Evolutionary conservation across 1,284 basidiomycete species (phyloP).

Genomic region (Rhodotorula sp.): DNA sequence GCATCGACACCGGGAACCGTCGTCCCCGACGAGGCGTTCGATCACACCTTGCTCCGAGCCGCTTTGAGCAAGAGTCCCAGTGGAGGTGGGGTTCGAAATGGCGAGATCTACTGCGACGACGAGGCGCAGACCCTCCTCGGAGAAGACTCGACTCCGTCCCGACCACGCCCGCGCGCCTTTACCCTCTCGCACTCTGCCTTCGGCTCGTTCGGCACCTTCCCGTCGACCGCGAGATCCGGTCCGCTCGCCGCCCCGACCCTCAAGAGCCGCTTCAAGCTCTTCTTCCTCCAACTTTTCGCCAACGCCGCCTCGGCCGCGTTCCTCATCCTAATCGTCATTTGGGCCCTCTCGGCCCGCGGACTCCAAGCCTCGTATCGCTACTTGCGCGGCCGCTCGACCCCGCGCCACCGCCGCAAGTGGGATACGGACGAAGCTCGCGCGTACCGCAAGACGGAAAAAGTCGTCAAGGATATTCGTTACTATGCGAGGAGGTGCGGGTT

Average conservation of each 20-base stretch:
- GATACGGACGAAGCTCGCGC: conserved; percentile 52
- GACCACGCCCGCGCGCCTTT: conserved; percentile 39
- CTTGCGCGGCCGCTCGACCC: conserved; percentile 27
- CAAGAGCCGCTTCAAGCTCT: conserved; percentile 49
- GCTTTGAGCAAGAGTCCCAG: too few relatives aligned
- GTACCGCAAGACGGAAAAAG: conserved; percentile 55
- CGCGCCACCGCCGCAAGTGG: conserved; percentile 52
- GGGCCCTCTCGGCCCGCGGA: conserved; percentile 46
- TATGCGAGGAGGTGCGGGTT: conserved; percentile 59
- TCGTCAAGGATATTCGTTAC: conserved; percentile 59
- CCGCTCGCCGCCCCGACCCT: conserved; percentile 43
- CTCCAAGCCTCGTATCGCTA: conserved; percentile 14
- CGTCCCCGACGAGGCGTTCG: conserved; percentile 11
- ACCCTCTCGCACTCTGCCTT: conserved; percentile 43
- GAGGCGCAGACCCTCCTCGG: conserved; percentile 11
- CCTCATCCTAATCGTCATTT: conserved; percentile 52
- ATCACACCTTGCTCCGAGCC: background rate
- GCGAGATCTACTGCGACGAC: background rate
- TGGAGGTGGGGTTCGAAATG: background rate
- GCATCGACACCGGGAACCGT: conserved; percentile 9
- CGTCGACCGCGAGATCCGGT: conserved; percentile 44
- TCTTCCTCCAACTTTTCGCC: conserved; percentile 54
- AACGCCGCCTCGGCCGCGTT: conserved; percentile 57
- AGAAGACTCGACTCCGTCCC: conserved; percentile 40
- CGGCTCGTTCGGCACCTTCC: conserved; percentile 43